Evolutionary conservation across 2,329 filamentous ascomycete species (phyloP).

Genomic region (Aspergillus neotritici): DNA sequence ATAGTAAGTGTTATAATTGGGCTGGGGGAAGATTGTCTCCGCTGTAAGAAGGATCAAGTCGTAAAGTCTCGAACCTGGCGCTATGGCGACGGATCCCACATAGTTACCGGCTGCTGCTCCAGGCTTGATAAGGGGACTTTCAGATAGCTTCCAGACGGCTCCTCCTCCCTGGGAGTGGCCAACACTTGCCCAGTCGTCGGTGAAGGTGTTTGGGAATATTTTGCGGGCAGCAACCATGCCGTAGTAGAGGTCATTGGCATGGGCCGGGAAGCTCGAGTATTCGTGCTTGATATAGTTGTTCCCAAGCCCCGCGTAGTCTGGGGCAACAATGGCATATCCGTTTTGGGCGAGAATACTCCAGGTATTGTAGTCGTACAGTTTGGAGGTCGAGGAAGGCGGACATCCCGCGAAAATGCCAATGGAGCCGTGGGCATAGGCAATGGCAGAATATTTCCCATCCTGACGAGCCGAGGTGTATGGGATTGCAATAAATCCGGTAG

Average conservation of each 20-base stretch:
- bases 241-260: conserved; percentile 8
- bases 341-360: conserved; percentile 4
- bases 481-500: conserved; percentile 6
- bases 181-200: conserved; percentile 4
- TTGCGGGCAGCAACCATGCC: conserved; percentile 6
- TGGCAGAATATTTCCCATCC: not conserved
- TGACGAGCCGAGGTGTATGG: not conserved
- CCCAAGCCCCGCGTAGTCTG: conserved; percentile 45
- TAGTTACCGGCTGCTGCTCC: conserved; percentile 2
- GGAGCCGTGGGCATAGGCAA: conserved; percentile 11
- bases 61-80: conserved; percentile 3
- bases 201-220: conserved; percentile 6
- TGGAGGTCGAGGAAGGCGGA: conserved; percentile 4
- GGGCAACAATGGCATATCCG: conserved; percentile 43
- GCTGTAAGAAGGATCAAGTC: not conserved
- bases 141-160: conserved; percentile 8
- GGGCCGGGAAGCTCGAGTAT: conserved; percentile 2
- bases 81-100: conserved; percentile 6
- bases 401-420: conserved; percentile 6
- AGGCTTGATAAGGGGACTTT: no score
- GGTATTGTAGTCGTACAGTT: conserved; percentile 6
- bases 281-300: conserved; percentile 9
- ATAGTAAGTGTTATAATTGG: no score
- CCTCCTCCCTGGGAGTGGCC: conserved; percentile 13
- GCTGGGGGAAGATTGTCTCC: no score